These are phyloP conservation scores for Ophiostoma pallidulum DNA, from an alignment of 2,329 filamentous ascomycete genomes.

Conservation along the genomic window DNA sequence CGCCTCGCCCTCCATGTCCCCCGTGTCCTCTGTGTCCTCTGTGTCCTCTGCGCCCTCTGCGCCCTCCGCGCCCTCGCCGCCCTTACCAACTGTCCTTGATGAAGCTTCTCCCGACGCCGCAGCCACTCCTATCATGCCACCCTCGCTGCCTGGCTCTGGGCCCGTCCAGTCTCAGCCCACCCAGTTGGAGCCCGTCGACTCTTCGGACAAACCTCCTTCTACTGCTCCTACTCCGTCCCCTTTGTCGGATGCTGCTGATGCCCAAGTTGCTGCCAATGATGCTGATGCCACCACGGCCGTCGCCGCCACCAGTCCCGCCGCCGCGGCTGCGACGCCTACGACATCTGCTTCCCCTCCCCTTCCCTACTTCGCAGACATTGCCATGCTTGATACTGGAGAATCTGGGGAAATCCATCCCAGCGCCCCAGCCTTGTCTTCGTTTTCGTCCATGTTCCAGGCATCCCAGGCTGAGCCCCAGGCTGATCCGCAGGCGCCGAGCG, in stretches of 20 bases:
- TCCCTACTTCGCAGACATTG: conserved; percentile 11
- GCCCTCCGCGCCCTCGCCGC: conserved; percentile 10
- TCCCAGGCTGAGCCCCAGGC: neutral
- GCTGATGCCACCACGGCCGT: neutral
- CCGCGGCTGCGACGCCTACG: neutral
- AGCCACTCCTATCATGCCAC: neutral
- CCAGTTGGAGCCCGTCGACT: neutral
- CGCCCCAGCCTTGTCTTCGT: neutral
- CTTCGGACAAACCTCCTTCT: too few species aligned
- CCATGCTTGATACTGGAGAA: conserved; percentile 10
- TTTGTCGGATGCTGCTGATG: neutral
- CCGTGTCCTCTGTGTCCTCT: too few species aligned
- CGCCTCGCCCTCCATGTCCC: too few species aligned
- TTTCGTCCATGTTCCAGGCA: conserved; percentile 1
- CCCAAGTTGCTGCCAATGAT: conserved; percentile 1
- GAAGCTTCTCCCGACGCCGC: conserved; percentile 1
- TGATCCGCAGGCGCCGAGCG: too few species aligned
- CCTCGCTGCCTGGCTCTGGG: neutral
- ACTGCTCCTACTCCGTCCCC: too few species aligned
- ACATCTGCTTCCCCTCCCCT: neutral
- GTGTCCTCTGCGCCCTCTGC: too few species aligned
- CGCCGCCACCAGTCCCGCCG: neutral
- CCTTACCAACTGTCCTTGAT: conserved; percentile 6
- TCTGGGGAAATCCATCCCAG: conserved; percentile 1
- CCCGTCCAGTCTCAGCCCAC: neutral